A percentile compares a stretch with the other conserved stretches of the same genome.
Evolutionary conservation across 2,329 filamentous ascomycete genomes (phyloP).

Genomic region (Madurella fahalii): DNA sequence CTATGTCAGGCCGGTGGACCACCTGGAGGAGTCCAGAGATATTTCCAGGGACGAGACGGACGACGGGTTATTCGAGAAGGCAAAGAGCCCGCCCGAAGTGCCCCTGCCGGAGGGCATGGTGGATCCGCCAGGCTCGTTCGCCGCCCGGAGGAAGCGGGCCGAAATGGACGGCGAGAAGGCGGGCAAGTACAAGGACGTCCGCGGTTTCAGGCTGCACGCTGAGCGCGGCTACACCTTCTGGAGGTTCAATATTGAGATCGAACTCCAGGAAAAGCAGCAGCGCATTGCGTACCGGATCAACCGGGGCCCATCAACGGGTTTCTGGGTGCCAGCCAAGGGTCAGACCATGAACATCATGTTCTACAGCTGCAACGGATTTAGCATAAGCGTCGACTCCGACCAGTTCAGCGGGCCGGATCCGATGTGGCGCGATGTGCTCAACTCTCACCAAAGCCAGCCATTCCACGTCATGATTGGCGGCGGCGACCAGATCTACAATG

Average conservation of each 20-base stretch:
- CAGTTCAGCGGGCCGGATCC: constrained; percentile 89
- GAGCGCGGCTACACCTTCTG: constrained; percentile 92
- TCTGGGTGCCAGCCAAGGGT: constrained; percentile 85
- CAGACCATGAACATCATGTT: constrained; percentile 99
- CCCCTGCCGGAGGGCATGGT: constrained; percentile 37
- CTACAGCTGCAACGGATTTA: constrained; percentile 96
- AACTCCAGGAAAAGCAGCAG: constrained; percentile 72
- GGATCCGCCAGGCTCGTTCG: constrained; percentile 51
- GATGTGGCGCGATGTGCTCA: constrained; percentile 93
- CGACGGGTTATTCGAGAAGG: constrained; percentile 74
- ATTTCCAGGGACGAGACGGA: constrained; percentile 76
- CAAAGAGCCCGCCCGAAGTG: constrained; percentile 50
- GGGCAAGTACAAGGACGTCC: constrained; percentile 77
- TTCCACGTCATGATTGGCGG: constrained; percentile 99
- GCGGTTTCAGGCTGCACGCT: constrained; percentile 74
- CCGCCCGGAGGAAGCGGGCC: constrained; percentile 49
- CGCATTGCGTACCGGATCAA: constrained; percentile 96
- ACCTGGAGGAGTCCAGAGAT: constrained; percentile 73
- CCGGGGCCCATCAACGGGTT: constrained; percentile 77
- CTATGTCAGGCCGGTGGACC: constrained; percentile 85
- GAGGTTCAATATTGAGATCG: constrained; percentile 93
- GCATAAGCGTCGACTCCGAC: constrained; percentile 69
- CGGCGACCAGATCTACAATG: constrained; percentile 96
- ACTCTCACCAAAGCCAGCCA: constrained; percentile 82
- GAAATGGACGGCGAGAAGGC: constrained; percentile 72